Conservation (phyloP, 495 filamentous ascomycete genomes). For the Xylaria venustula region DNA sequence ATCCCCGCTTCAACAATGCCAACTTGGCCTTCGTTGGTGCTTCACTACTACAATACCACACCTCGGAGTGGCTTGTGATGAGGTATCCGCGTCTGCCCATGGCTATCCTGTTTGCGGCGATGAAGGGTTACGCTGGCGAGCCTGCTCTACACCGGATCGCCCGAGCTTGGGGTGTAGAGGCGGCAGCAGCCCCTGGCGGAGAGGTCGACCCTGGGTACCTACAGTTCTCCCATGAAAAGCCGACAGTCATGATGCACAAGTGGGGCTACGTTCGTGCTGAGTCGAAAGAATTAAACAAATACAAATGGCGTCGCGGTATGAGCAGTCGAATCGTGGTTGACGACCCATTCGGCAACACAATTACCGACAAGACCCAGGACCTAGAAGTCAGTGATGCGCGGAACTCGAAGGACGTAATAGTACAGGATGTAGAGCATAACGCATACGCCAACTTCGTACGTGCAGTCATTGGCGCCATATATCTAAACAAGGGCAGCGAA, state of each 20-base stretch:
- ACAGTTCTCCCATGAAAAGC: constrained; percentile 66
- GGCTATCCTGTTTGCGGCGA: constrained; percentile 74
- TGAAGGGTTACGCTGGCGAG: constrained; percentile 76
- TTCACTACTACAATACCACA: constrained; percentile 80
- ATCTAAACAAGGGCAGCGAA: constrained; percentile 71
- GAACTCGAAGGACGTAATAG: constrained; percentile 13
- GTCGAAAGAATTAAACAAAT: constrained; percentile 34
- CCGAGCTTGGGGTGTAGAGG: constrained; percentile 86
- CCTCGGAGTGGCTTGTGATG: constrained; percentile 80
- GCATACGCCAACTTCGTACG: constrained; percentile 66
- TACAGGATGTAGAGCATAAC: constrained; percentile 28
- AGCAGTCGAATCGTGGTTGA: constrained; percentile 72
- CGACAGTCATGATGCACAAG: constrained; percentile 51
- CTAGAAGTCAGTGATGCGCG: constrained; percentile 25
- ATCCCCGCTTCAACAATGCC: constrained; percentile 75
- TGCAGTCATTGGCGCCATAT: constrained; percentile 78
- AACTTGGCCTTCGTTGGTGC: constrained; percentile 78
- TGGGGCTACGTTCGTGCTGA: constrained; percentile 43
- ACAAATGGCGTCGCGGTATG: constrained; percentile 67
- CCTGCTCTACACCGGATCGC: constrained; percentile 67
- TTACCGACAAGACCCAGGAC: constrained; percentile 14
- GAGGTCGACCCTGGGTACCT: constrained; percentile 94
- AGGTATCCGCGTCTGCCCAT: constrained; percentile 87
- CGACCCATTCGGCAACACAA: constrained; percentile 72
- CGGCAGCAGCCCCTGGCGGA: constrained; percentile 74